Conservation (phyloP, 169 alveolate genomes). For the Sarcocystis neurona region DNA sequence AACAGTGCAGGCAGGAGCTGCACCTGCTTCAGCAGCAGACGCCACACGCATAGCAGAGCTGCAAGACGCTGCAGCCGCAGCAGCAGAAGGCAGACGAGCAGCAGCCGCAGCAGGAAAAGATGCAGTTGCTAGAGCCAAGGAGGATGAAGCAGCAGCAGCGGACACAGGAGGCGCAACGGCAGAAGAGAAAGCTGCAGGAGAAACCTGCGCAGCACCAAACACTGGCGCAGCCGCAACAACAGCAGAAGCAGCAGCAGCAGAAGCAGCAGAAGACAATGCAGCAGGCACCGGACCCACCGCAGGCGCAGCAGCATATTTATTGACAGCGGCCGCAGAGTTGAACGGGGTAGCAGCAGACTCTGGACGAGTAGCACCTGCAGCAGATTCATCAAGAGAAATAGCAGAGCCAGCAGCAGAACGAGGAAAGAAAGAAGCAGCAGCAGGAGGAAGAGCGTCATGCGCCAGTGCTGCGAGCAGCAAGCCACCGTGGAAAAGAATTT, state of each 20-base stretch:
- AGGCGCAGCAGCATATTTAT: neutral
- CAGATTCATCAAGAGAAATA: no score
- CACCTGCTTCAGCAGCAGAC: no score
- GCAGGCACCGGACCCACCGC: neutral
- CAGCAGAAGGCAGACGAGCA: neutral
- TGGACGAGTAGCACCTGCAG: no score
- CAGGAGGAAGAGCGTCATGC: no score
- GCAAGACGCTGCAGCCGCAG: no score
- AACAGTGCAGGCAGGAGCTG: no score
- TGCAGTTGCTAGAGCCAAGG: neutral
- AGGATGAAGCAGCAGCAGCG: neutral
- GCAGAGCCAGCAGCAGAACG: constrained; percentile 3
- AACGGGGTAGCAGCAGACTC: neutral
- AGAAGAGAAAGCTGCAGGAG: neutral
- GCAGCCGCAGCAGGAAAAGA: neutral
- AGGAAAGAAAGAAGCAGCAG: no score
- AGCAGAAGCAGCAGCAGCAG: neutral
- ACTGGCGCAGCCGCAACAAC: neutral
- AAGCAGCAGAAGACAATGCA: neutral
- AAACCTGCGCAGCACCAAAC: neutral
- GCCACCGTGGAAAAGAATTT: no score
- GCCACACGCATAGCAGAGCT: no score
- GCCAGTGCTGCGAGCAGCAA: no score
- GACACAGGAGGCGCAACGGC: neutral
- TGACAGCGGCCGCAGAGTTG: neutral